Evolutionary conservation across 2,329 filamentous ascomycete genomes (phyloP), one percentile per base, ranked within the genome.

Genomic region (Thielaviopsis musarum): DNA sequence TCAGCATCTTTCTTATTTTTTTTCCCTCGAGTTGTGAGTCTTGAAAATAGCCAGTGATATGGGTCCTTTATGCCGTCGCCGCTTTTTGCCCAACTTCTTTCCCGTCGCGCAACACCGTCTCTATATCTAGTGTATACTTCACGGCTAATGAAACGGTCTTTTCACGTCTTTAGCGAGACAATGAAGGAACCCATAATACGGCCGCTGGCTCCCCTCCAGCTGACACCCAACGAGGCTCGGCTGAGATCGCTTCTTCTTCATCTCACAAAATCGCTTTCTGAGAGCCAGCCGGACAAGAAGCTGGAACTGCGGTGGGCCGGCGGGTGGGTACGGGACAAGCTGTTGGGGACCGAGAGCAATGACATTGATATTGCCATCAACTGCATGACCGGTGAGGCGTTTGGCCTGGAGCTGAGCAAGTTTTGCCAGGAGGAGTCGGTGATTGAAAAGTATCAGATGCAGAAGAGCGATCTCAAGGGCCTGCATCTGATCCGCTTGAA

Each of bases 401-500:
- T 93, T 67, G 85, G 83, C n/a, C 70, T 80, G 56, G 77, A 80
- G 65, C 77, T 93, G 69, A 78, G 81, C 63, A 77, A 83, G 64
- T 87, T 87, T 66, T 84, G 88, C 67, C 78, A 79, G 56, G 71
- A 75, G 26, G 74, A 79, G 0, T 78, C 77, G 4, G 82, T 83
- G 61, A 71, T 79, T 3, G 73, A 78, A 57, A 83, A 82, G 66
- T 85, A 91, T 66, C 72, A 71, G 10, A 75, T 84, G 55, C 69
- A 69, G 30, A 68, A 71, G 19, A 77, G 78, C 57, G 83, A 84
- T 60, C 76, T 93, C 58, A 84, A 86, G 56, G 85, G 81, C 63
- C 76, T 96, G 34, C 86, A 96, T 75, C 94, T 89, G 70, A 91
- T 96, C 65, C 85, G 86, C 57, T 85, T 85, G 60, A 97, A 97